phyloP scores from a whole-genome alignment of 805 yeast species.

The Teunomyces barrocoloradensis region DNA sequence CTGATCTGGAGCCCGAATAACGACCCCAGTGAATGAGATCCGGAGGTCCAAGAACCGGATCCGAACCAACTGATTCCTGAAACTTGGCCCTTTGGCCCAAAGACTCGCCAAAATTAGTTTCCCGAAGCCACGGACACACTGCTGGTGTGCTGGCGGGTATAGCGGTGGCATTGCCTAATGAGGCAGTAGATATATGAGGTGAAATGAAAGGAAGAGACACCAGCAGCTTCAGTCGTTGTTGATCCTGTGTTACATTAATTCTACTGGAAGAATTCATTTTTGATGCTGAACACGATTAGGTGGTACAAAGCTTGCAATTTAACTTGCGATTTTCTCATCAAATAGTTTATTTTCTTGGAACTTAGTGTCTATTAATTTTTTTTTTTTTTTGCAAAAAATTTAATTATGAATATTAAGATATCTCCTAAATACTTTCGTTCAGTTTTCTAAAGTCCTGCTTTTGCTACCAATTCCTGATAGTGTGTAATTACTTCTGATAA shows the following conservation, averaged over 20 bases:
- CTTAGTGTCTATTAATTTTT: background rate
- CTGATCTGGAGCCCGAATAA: conserved; percentile 29
- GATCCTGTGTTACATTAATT: conserved; percentile 46
- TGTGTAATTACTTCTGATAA: conserved; percentile 9
- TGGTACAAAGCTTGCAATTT: background rate
- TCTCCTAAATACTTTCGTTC: too few relatives aligned
- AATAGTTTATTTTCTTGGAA: background rate
- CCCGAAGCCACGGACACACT: conserved; percentile 25
- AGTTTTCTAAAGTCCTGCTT: background rate
- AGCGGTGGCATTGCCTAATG: conserved; percentile 6
- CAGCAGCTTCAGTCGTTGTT: conserved; percentile 35
- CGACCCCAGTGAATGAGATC: conserved; percentile 40
- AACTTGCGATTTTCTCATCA: background rate
- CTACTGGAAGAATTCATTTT: background rate
- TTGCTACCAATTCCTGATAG: conserved; percentile 1
- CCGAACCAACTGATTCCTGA: conserved; percentile 15
- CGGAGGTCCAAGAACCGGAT: conserved; percentile 29
- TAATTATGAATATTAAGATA: too few relatives aligned
- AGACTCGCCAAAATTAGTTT: conserved; percentile 27
- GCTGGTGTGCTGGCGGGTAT: conserved; percentile 10
- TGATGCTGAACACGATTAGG: too few relatives aligned
- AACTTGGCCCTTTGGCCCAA: conserved; percentile 24
- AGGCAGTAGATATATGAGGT: conserved; percentile 6
- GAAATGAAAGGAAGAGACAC: conserved; percentile 6
- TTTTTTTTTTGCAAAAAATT: conserved; percentile 12